phyloP scores from a whole-genome alignment of 2,329 filamentous ascomycete genomes.

The Aspergillus unguis region DNA sequence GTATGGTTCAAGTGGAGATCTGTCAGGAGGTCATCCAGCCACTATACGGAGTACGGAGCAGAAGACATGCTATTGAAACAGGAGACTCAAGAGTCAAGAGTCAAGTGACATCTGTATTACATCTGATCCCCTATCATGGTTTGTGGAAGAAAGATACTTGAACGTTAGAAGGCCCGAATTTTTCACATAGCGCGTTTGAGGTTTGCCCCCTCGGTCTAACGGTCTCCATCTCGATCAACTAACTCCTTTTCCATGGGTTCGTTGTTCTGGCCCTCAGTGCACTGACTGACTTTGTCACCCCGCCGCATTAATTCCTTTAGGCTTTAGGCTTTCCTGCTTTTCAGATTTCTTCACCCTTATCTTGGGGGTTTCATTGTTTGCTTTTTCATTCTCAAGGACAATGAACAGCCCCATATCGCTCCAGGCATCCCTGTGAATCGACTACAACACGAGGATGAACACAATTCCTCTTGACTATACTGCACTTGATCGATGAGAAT shows the following conservation, averaged over 20 bases:
- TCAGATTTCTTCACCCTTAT: neutral
- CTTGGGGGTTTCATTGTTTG: slow-evolving; percentile 6
- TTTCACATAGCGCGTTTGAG: slow-evolving; percentile 6
- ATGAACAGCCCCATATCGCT: slow-evolving; percentile 11
- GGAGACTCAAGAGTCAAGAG: neutral
- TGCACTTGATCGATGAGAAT: slow-evolving; percentile 19
- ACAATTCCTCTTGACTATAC: slow-evolving; percentile 8
- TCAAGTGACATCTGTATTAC: slow-evolving; percentile 5
- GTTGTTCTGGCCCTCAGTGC: neutral
- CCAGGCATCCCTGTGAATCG: slow-evolving; percentile 7
- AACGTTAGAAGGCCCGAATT: neutral
- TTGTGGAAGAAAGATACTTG: slow-evolving; percentile 1
- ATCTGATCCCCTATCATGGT: neutral
- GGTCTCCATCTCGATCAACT: neutral
- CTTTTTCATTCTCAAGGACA: slow-evolving; percentile 12
- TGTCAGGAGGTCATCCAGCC: too few species aligned
- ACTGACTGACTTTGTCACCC: neutral
- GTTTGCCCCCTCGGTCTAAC: neutral
- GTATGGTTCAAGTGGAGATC: too few species aligned
- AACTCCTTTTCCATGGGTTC: slow-evolving; percentile 4
- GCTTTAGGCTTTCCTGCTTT: slow-evolving; percentile 7
- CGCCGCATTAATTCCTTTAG: slow-evolving; percentile 13
- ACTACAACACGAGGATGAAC: slow-evolving; percentile 21
- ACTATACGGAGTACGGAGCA: too few species aligned
- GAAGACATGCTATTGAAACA: neutral